Percentiles rank a stretch among this genome's conserved stretches.
Evolutionary conservation across 768 basidiomycete genomes (phyloP).

Genomic region (Pholiota conissans): DNA sequence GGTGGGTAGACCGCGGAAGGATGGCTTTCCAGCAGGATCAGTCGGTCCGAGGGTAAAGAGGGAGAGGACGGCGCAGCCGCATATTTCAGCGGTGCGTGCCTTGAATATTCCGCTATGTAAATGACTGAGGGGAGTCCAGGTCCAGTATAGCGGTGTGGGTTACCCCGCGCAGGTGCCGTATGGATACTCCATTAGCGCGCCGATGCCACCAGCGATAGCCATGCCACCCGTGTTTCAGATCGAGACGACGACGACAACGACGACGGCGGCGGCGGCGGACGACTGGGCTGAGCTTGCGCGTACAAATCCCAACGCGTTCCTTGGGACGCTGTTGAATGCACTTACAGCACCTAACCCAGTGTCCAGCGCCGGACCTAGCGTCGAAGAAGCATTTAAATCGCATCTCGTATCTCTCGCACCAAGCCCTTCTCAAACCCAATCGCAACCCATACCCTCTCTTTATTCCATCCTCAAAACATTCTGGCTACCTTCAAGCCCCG

Average conservation of each 20-base stretch:
- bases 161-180: constrained; percentile 23
- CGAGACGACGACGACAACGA: constrained; percentile 53
- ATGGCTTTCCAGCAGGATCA: constrained; percentile 78
- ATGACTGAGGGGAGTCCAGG: constrained; percentile 3
- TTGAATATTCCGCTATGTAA: constrained; percentile 5
- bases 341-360: constrained; percentile 65
- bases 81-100: constrained; percentile 10
- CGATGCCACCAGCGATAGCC: constrained; percentile 22
- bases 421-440: constrained; percentile 42
- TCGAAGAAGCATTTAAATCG: constrained; percentile 79
- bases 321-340: constrained; percentile 55
- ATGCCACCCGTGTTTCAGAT: constrained; percentile 36
- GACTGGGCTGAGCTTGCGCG: constrained; percentile 67
- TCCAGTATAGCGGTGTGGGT: constrained; percentile 20
- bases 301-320: constrained; percentile 55
- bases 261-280: constrained; percentile 36
- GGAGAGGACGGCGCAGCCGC: constrained; percentile 20
- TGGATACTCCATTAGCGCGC: constrained; percentile 27
- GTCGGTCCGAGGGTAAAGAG: constrained; percentile 45
- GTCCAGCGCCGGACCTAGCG: constrained; percentile 57
- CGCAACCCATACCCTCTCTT: constrained; percentile 61
- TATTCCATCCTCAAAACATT: constrained; percentile 83
- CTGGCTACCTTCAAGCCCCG: constrained; percentile 79
- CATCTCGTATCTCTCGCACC: constrained; percentile 68
- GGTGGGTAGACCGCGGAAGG: constrained; percentile 79